Evolutionary conservation across 1,139 yeast species (phyloP).

Genomic region (Scheffersomyces segobiensis): DNA sequence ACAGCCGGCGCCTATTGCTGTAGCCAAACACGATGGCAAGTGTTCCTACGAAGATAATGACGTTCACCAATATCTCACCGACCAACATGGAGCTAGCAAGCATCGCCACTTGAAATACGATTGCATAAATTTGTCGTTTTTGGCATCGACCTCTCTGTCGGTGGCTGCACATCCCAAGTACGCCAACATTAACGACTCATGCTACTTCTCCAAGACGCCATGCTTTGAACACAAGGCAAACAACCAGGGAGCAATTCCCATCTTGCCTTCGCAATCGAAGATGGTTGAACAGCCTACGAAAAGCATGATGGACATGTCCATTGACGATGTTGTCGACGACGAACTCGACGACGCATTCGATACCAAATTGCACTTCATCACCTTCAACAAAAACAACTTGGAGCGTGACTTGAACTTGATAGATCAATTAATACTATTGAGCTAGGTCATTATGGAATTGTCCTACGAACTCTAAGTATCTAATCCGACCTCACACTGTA

Average conservation of each 20-base stretch:
- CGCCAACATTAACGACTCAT: background rate
- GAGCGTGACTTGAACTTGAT: conserved; percentile 24
- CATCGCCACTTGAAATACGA: conserved; percentile 20
- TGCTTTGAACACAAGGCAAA: background rate
- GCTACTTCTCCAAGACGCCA: background rate
- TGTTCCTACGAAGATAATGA: background rate
- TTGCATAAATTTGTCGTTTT: conserved; percentile 25
- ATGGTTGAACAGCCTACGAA: background rate
- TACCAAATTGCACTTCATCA: conserved; percentile 4
- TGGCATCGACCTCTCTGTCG: conserved; percentile 7
- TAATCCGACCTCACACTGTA: background rate
- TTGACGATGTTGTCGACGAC: conserved; percentile 6
- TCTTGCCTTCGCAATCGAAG: conserved; percentile 8
- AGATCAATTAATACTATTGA: conserved; percentile 18
- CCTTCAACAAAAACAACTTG: conserved; percentile 10
- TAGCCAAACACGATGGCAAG: background rate
- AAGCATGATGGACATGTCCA: background rate
- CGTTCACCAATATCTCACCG: background rate
- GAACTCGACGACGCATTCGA: conserved; percentile 1
- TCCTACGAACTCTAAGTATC: background rate
- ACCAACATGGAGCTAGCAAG: background rate
- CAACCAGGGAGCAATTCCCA: conserved; percentile 4
- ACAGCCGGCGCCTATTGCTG: background rate
- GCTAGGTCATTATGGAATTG: conserved; percentile 1
- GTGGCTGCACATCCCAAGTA: background rate